Conservation (phyloP, 1,284 basidiomycete species). For the Puccinia horiana region DNA sequence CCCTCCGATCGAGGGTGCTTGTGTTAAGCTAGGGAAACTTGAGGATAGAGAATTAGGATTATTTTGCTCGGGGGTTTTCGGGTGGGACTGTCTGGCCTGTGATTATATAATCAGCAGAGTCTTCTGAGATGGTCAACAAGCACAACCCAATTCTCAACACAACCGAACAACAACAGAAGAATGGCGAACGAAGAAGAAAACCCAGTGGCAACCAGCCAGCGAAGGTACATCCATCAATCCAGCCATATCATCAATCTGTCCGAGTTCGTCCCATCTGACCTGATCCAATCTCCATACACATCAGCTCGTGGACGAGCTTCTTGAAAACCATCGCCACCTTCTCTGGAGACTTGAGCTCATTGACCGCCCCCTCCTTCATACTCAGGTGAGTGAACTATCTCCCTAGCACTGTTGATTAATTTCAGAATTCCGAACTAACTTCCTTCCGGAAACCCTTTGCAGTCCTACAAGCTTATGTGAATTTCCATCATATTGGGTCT, state of each 20-base stretch:
- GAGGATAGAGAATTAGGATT: too few species aligned
- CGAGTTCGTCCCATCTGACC: background rate
- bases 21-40: too few species aligned
- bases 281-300: background rate
- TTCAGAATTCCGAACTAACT: background rate
- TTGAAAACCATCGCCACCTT: constrained; percentile 67
- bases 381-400: constrained; percentile 57
- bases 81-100: too few species aligned
- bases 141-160: too few species aligned
- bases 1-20: too few species aligned
- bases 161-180: too few species aligned
- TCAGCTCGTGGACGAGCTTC: constrained; percentile 35
- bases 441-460: background rate
- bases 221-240: background rate
- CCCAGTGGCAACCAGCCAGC: background rate
- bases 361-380: constrained; percentile 79
- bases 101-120: too few species aligned
- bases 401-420: background rate
- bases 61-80: too few species aligned
- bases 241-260: background rate
- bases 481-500: constrained; percentile 55
- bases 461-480: constrained; percentile 53
- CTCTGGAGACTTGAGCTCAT: constrained; percentile 85
- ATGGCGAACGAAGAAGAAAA: too few species aligned
- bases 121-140: background rate